Evolutionary conservation across 2,329 filamentous ascomycete species (phyloP).

Genomic region (Teratosphaeriaceae sp.): DNA sequence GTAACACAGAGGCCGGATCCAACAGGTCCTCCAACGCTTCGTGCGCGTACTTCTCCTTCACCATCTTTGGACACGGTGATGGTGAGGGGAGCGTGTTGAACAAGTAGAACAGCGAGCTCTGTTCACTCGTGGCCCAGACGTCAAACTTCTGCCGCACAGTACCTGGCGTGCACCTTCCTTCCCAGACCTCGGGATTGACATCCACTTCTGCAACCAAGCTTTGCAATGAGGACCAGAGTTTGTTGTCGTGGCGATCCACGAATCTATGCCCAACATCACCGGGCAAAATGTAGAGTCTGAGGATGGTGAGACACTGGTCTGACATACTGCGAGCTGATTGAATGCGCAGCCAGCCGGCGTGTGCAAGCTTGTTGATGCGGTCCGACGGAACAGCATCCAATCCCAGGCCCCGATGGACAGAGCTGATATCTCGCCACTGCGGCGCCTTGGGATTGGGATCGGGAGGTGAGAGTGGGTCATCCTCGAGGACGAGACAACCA

Average conservation of each 20-base stretch:
- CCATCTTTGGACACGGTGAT: constrained; percentile 44
- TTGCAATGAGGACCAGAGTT: constrained; percentile 42
- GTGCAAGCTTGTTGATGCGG: constrained; percentile 8
- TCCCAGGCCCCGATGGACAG: no score
- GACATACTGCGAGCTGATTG: constrained; percentile 7
- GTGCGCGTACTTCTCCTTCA: constrained; percentile 46
- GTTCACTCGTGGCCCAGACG: constrained; percentile 35
- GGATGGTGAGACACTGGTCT: constrained; percentile 8
- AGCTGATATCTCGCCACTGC: no score
- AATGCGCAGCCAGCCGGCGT: constrained; percentile 12
- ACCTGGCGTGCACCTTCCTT: constrained; percentile 32
- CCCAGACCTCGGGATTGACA: constrained; percentile 51
- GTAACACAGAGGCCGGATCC: constrained; percentile 38
- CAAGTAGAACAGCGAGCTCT: constrained; percentile 56
- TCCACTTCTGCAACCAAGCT: constrained; percentile 50
- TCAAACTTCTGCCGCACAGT: constrained; percentile 30
- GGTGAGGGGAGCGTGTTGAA: constrained; percentile 72
- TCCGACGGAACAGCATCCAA: no score
- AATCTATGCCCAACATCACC: constrained; percentile 49
- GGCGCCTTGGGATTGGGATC: no score
- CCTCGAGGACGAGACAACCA: no score
- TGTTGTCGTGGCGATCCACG: constrained; percentile 44
- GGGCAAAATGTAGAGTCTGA: constrained; percentile 23
- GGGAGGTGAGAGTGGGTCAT: no score
- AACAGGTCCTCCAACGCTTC: constrained; percentile 53